Conservation (phyloP, 2,329 filamentous ascomycete species). For the Alternaria metachromatica region DNA sequence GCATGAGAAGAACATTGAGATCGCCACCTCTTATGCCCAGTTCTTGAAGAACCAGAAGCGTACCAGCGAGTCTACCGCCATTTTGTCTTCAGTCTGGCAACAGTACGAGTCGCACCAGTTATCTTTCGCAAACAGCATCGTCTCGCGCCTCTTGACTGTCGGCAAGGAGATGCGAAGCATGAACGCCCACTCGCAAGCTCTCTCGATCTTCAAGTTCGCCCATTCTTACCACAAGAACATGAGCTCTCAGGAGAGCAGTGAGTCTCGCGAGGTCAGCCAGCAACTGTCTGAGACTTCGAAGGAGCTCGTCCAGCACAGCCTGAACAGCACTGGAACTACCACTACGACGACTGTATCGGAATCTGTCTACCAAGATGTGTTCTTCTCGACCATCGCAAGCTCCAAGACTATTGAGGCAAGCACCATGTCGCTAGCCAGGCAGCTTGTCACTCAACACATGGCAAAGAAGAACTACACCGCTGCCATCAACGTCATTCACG, state of each 20-base stretch:
- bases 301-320: constrained; percentile 51
- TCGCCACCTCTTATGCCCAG: constrained; percentile 55
- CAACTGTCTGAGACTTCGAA: constrained; percentile 52
- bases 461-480: constrained; percentile 57
- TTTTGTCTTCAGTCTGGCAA: constrained; percentile 57
- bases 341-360: constrained; percentile 50
- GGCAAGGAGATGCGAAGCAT: constrained; percentile 56
- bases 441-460: constrained; percentile 52
- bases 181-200: constrained; percentile 53
- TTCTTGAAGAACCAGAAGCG: constrained; percentile 57
- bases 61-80: constrained; percentile 53
- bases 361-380: constrained; percentile 53
- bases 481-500: constrained; percentile 55
- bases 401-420: constrained; percentile 50
- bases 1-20: constrained; percentile 58
- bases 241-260: constrained; percentile 46
- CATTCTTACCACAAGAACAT: constrained; percentile 43
- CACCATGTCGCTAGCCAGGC: constrained; percentile 52
- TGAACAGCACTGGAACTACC: constrained; percentile 36
- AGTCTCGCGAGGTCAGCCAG: constrained; percentile 52
- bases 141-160: constrained; percentile 46
- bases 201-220: constrained; percentile 56
- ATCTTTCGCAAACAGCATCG: constrained; percentile 48
- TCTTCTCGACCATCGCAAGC: constrained; percentile 50
- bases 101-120: constrained; percentile 57